A percentile compares a stretch with the other conserved stretches of the same genome.
phyloP scores from a whole-genome alignment of 306 rosid species.

The Fragaria ananassa region DNA sequence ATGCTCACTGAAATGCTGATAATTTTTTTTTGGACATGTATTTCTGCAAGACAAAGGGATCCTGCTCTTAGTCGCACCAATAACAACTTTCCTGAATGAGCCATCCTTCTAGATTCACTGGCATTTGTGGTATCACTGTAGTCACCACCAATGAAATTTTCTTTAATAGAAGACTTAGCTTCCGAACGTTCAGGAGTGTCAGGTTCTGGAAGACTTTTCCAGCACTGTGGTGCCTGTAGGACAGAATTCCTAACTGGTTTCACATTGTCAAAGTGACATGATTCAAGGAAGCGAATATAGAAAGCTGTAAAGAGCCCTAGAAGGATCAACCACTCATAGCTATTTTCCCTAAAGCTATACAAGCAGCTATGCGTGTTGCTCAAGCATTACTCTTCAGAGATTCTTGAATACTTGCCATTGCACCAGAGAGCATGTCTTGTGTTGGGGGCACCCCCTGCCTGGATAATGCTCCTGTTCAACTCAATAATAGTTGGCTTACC shows the following conservation, averaged over 20 bases:
- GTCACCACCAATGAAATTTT: constrained; percentile 57
- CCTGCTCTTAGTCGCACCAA: constrained; percentile 39
- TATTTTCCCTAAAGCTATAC: constrained; percentile 61
- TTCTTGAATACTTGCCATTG: constrained; percentile 62
- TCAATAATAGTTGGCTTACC: constrained; percentile 66
- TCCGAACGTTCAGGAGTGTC: constrained; percentile 63
- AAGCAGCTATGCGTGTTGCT: constrained; percentile 85
- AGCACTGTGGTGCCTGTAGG: constrained; percentile 60
- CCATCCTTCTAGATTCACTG: constrained; percentile 51
- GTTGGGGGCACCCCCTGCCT: constrained; percentile 75
- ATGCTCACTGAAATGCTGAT: constrained; percentile 43
- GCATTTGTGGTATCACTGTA: constrained; percentile 54
- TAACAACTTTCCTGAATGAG: constrained; percentile 36
- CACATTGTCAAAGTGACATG: constrained; percentile 89
- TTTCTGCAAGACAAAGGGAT: constrained; percentile 55
- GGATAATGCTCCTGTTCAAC: constrained; percentile 57
- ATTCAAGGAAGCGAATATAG: constrained; percentile 54
- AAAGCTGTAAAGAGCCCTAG: constrained; percentile 50
- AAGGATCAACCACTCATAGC: constrained; percentile 53
- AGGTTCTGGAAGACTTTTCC: constrained; percentile 60
- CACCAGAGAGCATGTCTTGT: constrained; percentile 45
- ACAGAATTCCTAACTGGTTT: constrained; percentile 84
- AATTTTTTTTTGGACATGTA: constrained; percentile 40
- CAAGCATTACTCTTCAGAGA: constrained; percentile 67
- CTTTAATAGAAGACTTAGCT: constrained; percentile 77